Percentiles rank a stretch among this genome's conserved stretches.
phyloP scores from a whole-genome alignment of 2,329 filamentous ascomycete species.

The Harringtonia lauricola region DNA sequence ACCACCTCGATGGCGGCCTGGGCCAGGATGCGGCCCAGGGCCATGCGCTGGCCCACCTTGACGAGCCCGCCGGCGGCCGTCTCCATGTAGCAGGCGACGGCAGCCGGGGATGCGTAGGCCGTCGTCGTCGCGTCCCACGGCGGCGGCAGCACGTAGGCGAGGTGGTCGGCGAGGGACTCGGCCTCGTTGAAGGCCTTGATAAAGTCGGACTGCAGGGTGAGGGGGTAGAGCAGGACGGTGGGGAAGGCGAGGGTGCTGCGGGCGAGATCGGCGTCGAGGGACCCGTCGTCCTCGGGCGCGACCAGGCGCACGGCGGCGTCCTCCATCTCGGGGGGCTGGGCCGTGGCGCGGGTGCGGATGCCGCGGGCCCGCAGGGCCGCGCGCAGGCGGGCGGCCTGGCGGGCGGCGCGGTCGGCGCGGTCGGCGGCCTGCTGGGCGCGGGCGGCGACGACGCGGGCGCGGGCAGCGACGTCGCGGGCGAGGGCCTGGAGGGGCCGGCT shows the following conservation, averaged over 20 bases:
- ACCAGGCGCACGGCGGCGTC: conserved; percentile 63
- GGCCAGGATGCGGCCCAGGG: conserved; percentile 61
- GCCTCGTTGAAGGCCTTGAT: conserved; percentile 78
- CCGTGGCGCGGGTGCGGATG: conserved; percentile 56
- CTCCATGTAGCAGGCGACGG: conserved; percentile 84
- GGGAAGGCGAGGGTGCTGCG: conserved; percentile 66
- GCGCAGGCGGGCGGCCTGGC: conserved; percentile 49
- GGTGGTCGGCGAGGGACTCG: conserved; percentile 63
- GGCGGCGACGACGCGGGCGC: conserved; percentile 43
- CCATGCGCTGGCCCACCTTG: conserved; percentile 80
- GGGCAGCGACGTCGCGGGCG: conserved; percentile 40
- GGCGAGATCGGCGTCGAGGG: conserved; percentile 52
- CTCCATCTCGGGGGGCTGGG: conserved; percentile 73
- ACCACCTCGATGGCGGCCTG: conserved; percentile 72
- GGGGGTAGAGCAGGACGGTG: conserved; percentile 73
- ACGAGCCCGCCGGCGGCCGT: conserved; percentile 68
- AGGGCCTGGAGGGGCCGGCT: conserved; percentile 59
- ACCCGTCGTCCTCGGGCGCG: conserved; percentile 24
- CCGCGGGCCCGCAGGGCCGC: conserved; percentile 58
- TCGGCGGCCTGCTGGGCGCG: conserved; percentile 43
- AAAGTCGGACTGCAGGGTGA: conserved; percentile 75
- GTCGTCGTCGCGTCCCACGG: conserved; percentile 60
- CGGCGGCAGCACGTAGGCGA: conserved; percentile 75
- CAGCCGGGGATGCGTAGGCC: conserved; percentile 55
- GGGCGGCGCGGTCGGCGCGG: conserved; percentile 40